These are phyloP conservation scores for Mycena sp. DNA, from an alignment of 1,284 basidiomycete genomes.

Conservation along the genomic window DNA sequence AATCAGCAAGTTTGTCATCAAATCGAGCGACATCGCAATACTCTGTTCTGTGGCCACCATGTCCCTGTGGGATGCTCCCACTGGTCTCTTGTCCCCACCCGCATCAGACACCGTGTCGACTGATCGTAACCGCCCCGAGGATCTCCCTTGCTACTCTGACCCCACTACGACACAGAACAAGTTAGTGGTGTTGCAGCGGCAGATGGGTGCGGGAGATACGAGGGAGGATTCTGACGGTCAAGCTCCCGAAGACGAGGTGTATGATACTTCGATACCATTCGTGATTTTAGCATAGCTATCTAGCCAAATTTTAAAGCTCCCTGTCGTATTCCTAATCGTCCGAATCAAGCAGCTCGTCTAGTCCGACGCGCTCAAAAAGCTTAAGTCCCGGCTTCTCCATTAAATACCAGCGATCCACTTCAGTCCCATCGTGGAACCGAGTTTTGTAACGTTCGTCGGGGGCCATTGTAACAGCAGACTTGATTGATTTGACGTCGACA, in stretches of 20 bases:
- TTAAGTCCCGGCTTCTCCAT: too few species aligned
- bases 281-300: too few species aligned
- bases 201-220: background rate
- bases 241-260: too few species aligned
- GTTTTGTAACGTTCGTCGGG: slow-evolving; percentile 17
- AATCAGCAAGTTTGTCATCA: too few species aligned
- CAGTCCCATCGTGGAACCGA: background rate
- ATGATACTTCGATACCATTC: too few species aligned
- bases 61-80: background rate
- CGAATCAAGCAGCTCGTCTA: background rate
- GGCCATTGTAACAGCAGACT: slow-evolving; percentile 28
- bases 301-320: too few species aligned
- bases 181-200: too few species aligned
- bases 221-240: background rate
- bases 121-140: background rate
- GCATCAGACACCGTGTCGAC: background rate
- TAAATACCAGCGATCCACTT: slow-evolving; percentile 17
- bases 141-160: background rate
- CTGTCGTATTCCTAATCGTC: background rate
- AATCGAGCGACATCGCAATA: too few species aligned
- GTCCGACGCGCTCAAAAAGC: background rate
- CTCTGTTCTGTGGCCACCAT: background rate
- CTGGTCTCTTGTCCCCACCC: background rate
- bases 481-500: slow-evolving; percentile 12
- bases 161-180: too few species aligned